Base-by-base conservation (phyloP, 2,329 filamentous ascomycete genomes). In the Penicillium sp. region DNA sequence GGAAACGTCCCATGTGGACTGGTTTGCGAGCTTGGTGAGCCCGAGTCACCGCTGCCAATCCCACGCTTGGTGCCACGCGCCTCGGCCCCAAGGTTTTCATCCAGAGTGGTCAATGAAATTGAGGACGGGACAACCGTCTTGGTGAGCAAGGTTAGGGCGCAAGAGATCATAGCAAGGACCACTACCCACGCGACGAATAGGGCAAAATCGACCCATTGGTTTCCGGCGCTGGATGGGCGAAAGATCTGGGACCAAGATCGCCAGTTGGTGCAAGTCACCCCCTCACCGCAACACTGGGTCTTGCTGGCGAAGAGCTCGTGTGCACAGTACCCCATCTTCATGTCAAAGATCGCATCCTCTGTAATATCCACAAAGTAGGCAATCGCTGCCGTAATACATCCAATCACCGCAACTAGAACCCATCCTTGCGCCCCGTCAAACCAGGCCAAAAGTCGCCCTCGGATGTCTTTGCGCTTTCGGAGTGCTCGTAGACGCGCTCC, bases 381-480 rank as follows among this genome's bases (percentile, higher is more conserved):
- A 57, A 96, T 82, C 9, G 89, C 81, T 10, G 95, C 95, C 0
- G 95, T 92, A 35, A 96, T 78, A 65, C 92, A 87, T 33, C 95
- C 95, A 56, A 96, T 95, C 22, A 98, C 79, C 6, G 92, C 94
- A 54, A 95, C 95, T 47, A 98, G 80, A 57, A 98, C 87, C 95
- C 95, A 99, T 47, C 94, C 95, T 76, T 98, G 93, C 4, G 89
- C 88, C 51, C 91, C 90, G 71, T 99, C 95, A 60, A 95, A 90
- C 69, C 90, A 83, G 1, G 91, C 85, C 47, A 86, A 80, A 14
- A 96, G 66, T 50, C 90, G 87, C n/a, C 94, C 94, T 72, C 89
- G 88, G 60, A 96, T 84, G 77, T 94, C 95, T 73, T 89, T 96
- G 50, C 92, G 84, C 68, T 85, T 88, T 51, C 92, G 87, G 40